Base-by-base conservation (phyloP, 805 yeast genomes). In the Lipomyces chichibuensis region DNA sequence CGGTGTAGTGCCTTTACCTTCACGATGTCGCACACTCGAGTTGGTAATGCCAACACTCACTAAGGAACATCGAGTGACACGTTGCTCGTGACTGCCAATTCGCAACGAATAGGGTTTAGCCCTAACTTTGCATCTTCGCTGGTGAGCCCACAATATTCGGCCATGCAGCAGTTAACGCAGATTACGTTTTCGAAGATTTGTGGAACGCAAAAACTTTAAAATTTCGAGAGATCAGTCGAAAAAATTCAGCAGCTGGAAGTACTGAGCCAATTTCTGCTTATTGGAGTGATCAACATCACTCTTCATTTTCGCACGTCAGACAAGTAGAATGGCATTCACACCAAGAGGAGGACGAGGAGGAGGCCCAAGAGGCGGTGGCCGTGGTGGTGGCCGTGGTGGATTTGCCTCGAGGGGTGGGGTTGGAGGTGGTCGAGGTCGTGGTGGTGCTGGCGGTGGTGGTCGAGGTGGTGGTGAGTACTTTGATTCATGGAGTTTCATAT, bases 311-410 rank as follows among this genome's bases (percentile, higher is more conserved):
- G 20, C 39, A 14, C n/a, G 6, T 46, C 65, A 25, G 6, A 43
- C 51, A 7, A 8, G 23, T 25, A 29, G 32, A 83, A 91, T 91
- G 96, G 91, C 94, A 78, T 88, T 88, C 78, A 87, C 88, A 81
- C 87, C 90, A 74, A 69, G 75, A 62, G 80, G 78, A 72, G 85
- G 84, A 63, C 77, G 84, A 63, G 80, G 84, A 71, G 84, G 84
- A 71, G 84, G 84, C 60, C 66, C 73, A 25, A 68, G 75, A 17
- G 62, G 69, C 17, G 72, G 73, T 49, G 66, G 73, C 35, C 62
- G 72, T 25, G 70, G 70, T 77, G 87, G 70, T 77, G 87, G 87
- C 73, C 80, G 84, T 70, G 84, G 90, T 81, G 89, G 91, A 74
- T 71, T 72, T 56, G 52, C 71, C 49, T 76, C 82, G 74, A 84